Conservation (phyloP, 257 asterid genomes). For the Solanum chaucha region DNA sequence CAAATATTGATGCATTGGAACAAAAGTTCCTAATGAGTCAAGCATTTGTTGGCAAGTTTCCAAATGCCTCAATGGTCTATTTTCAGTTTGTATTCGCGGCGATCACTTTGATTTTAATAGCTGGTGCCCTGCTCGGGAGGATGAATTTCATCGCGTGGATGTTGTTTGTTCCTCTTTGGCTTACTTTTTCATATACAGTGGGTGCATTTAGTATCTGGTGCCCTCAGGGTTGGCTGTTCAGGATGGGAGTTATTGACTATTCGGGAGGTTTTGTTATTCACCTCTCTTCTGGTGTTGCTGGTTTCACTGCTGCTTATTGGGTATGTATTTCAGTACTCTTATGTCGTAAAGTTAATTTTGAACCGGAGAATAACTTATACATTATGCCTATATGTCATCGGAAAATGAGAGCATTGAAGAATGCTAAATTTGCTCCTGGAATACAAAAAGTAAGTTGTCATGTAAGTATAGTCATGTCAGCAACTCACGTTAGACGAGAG, state of each 20-base stretch:
- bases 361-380: neutral
- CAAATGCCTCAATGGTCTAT: constrained; percentile 58
- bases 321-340: constrained; percentile 14
- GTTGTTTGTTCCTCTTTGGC: constrained; percentile 75
- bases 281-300: constrained; percentile 73
- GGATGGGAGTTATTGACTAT: constrained; percentile 59
- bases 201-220: constrained; percentile 70
- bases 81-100: constrained; percentile 88
- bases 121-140: constrained; percentile 70
- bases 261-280: constrained; percentile 76
- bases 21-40: constrained; percentile 26
- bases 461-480: neutral
- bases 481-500: neutral
- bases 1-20: constrained; percentile 33
- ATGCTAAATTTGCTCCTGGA: neutral
- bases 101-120: constrained; percentile 56
- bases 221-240: constrained; percentile 50
- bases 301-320: constrained; percentile 86
- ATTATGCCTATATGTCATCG: neutral
- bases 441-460: neutral
- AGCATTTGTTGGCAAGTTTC: constrained; percentile 32
- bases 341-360: neutral
- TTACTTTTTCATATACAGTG: constrained; percentile 61
- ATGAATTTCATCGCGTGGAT: constrained; percentile 79
- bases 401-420: neutral